phyloP scores from a whole-genome alignment of 208 protist genomes.

The Strigomonas culicis region DNA sequence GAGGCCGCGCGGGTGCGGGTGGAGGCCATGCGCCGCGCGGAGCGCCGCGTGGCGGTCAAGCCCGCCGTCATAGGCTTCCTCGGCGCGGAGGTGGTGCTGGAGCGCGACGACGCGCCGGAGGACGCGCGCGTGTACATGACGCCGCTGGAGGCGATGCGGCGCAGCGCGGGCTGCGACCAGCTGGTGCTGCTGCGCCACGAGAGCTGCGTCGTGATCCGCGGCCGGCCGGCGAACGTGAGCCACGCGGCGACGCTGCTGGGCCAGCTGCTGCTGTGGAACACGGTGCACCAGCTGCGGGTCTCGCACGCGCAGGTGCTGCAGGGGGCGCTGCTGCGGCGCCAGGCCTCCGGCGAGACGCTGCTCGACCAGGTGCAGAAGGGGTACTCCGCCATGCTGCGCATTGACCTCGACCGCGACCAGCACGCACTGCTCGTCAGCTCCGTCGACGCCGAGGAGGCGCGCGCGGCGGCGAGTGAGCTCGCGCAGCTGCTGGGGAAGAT shows the following conservation, averaged over 20 bases:
- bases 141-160: slow-evolving; percentile 35
- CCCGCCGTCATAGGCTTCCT: slow-evolving; percentile 20
- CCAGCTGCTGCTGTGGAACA: slow-evolving; percentile 35
- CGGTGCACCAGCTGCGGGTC: slow-evolving; percentile 19
- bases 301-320: slow-evolving; percentile 29
- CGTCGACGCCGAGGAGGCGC: slow-evolving; percentile 22
- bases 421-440: slow-evolving; percentile 28
- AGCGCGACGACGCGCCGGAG: slow-evolving; percentile 16
- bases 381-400: slow-evolving; percentile 27
- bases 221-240: slow-evolving; percentile 21
- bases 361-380: slow-evolving; percentile 23
- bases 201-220: slow-evolving; percentile 38
- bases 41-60: slow-evolving; percentile 30
- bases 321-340: slow-evolving; percentile 20
- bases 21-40: slow-evolving; percentile 25
- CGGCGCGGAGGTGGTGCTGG: slow-evolving; percentile 25
- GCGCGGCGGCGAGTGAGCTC: slow-evolving; percentile 24
- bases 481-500: slow-evolving; percentile 18
- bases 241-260: slow-evolving; percentile 31
- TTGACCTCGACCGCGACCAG: slow-evolving; percentile 37
- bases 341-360: slow-evolving; percentile 11
- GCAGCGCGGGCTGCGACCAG: slow-evolving; percentile 32
- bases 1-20: slow-evolving; percentile 20
- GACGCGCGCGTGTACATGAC: slow-evolving; percentile 19
- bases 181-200: slow-evolving; percentile 28